A percentile compares a stretch with the other conserved stretches of the same genome.
phyloP scores from a whole-genome alignment of 164 flowering plant genomes.

The Litsea cubeba region DNA sequence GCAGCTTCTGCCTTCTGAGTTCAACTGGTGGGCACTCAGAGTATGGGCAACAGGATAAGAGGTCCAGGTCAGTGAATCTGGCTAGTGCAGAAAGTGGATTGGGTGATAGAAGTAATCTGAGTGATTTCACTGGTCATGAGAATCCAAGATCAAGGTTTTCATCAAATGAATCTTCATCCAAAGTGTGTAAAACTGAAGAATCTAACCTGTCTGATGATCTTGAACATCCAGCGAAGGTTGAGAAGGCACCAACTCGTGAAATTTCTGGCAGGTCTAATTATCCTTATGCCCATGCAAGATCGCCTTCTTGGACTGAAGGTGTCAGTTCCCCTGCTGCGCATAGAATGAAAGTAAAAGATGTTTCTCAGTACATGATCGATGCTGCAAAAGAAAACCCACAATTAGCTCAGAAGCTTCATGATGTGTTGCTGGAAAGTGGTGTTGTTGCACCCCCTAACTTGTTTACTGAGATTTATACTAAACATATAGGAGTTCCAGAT shows the following conservation, averaged over 20 bases:
- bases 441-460: conserved; percentile 84
- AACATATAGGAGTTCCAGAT: conserved; percentile 29
- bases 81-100: conserved; percentile 26
- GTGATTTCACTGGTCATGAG: conserved; percentile 14
- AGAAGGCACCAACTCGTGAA: conserved; percentile 11
- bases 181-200: conserved; percentile 23
- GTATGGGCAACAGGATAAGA: conserved; percentile 33
- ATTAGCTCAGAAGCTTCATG: conserved; percentile 90
- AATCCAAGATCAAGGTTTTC: conserved; percentile 18
- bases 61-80: conserved; percentile 24
- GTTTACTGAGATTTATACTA: conserved; percentile 55
- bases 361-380: conserved; percentile 91
- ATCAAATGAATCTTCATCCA: conserved; percentile 10
- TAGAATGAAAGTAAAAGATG: conserved; percentile 89
- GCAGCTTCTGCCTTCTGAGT: conserved; percentile 39
- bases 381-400: conserved; percentile 96
- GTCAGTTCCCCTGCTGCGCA: conserved; percentile 80
- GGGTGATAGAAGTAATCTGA: conserved; percentile 15
- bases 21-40: conserved; percentile 48
- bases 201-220: not conserved
- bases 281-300: conserved; percentile 62
- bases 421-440: conserved; percentile 93
- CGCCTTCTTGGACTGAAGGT: conserved; percentile 98
- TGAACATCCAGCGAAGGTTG: not conserved
- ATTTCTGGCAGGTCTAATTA: conserved; percentile 23